A percentile compares a stretch with the other conserved stretches of the same genome.
Conservation (phyloP, 1,139 yeast species). For the Hemisphaericaspora xylofermentans region DNA sequence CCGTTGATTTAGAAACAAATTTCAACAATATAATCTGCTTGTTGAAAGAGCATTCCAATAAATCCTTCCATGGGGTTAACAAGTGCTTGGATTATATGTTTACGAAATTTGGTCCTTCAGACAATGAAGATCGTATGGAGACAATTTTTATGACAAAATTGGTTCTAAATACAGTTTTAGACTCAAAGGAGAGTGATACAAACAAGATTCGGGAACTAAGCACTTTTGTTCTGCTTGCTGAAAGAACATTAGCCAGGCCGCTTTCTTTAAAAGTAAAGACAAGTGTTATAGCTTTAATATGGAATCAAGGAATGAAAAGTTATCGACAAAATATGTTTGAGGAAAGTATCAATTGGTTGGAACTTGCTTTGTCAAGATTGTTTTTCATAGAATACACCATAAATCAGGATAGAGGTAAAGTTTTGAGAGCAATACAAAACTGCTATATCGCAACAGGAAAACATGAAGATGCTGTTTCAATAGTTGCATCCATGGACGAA, state of each 20-base stretch:
- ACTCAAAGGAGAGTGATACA: neutral
- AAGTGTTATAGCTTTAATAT: slow-evolving; percentile 24
- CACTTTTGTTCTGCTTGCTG: slow-evolving; percentile 19
- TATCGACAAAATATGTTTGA: slow-evolving; percentile 15
- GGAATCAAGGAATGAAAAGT: slow-evolving; percentile 26
- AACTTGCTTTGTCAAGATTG: slow-evolving; percentile 21
- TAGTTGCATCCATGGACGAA: slow-evolving; percentile 7
- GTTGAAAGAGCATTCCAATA: slow-evolving; percentile 16
- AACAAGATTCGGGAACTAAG: slow-evolving; percentile 7
- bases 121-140: slow-evolving; percentile 18
- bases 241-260: slow-evolving; percentile 18
- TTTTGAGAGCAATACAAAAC: slow-evolving; percentile 25
- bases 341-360: slow-evolving; percentile 24
- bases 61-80: slow-evolving; percentile 20
- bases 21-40: slow-evolving; percentile 16
- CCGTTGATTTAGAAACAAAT: slow-evolving; percentile 15
- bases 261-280: slow-evolving; percentile 21
- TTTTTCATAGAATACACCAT: slow-evolving; percentile 18
- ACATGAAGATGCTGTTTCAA: slow-evolving; percentile 13
- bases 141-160: slow-evolving; percentile 16
- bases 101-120: slow-evolving; percentile 15
- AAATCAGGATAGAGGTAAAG: slow-evolving; percentile 20
- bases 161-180: slow-evolving; percentile 7
- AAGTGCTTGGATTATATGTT: slow-evolving; percentile 26
- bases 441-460: slow-evolving; percentile 17